A percentile compares a stretch with the other conserved stretches of the same genome.
These are phyloP conservation scores for Diaporthe sp. DNA, from an alignment of 2,329 filamentous ascomycete species.

Conservation along the genomic window DNA sequence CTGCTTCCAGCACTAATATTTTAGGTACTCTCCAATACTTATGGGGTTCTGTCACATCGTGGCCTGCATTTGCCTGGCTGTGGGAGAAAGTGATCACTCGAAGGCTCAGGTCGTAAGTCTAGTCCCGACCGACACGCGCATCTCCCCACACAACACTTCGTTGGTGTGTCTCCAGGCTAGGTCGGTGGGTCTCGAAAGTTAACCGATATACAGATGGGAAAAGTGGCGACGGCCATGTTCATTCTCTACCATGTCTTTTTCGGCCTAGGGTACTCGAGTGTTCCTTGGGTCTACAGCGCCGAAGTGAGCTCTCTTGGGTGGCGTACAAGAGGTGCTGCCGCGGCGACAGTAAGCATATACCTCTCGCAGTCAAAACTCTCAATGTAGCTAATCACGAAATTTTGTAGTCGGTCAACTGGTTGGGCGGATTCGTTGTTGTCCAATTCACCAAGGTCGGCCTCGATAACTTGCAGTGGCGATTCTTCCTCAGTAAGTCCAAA, in stretches of 20 bases:
- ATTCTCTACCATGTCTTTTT: slow-evolving; percentile 59
- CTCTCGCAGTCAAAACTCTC: too few species aligned
- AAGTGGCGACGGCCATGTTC: slow-evolving; percentile 58
- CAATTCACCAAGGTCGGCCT: slow-evolving; percentile 60
- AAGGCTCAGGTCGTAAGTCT: slow-evolving; percentile 46
- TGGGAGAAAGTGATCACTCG: slow-evolving; percentile 45
- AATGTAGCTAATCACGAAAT: background rate
- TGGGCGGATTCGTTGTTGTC: slow-evolving; percentile 57
- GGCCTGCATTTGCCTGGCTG: slow-evolving; percentile 47
- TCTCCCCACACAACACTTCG: background rate
- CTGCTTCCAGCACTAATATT: background rate
- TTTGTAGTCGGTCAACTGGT: slow-evolving; percentile 56
- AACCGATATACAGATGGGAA: slow-evolving; percentile 48
- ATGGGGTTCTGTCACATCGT: slow-evolving; percentile 55
- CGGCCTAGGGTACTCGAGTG: slow-evolving; percentile 54
- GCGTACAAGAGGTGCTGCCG: slow-evolving; percentile 57
- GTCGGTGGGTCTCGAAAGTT: background rate
- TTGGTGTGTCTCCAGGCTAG: background rate
- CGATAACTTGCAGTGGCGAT: slow-evolving; percentile 56
- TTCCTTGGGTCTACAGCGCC: slow-evolving; percentile 58
- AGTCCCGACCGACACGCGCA: too few species aligned
- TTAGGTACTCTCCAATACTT: slow-evolving; percentile 49
- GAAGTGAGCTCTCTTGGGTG: slow-evolving; percentile 59
- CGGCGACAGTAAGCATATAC: slow-evolving; percentile 49
- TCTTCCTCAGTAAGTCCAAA: slow-evolving; percentile 56